Conservation (phyloP, 1,284 basidiomycete species). For the Ganoderma lucidum region DNA sequence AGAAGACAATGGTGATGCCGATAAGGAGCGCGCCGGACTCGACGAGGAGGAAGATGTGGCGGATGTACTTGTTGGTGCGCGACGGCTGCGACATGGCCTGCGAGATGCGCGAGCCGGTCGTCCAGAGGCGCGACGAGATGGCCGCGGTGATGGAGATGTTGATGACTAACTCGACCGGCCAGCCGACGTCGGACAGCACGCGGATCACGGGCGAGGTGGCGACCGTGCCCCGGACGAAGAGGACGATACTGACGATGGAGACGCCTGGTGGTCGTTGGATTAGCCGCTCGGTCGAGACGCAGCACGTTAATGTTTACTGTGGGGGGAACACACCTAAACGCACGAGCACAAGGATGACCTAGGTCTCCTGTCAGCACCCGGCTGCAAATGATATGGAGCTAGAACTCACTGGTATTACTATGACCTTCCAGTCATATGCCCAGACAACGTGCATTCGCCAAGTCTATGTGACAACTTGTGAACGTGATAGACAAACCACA, state of each 20-base stretch:
- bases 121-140: constrained; percentile 17
- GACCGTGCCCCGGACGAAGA: background rate
- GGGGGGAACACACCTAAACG: background rate
- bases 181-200: background rate
- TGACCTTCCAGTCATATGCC: constrained; percentile 9
- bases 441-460: constrained; percentile 22
- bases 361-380: background rate
- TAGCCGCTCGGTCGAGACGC: background rate
- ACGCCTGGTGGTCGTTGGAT: background rate
- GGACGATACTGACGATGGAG: background rate
- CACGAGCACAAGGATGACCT: background rate
- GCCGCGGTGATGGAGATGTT: constrained; percentile 17
- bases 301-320: background rate
- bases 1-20: constrained; percentile 8
- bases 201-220: background rate
- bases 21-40: constrained; percentile 15
- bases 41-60: constrained; percentile 12
- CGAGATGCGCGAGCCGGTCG: constrained; percentile 12
- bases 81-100: background rate
- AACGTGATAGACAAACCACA: background rate
- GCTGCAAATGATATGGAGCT: background rate
- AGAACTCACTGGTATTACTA: constrained; percentile 10
- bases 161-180: constrained; percentile 16
- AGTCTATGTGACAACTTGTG: background rate
- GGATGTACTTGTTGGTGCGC: background rate